Conservation (phyloP, 495 filamentous ascomycete species). For the Podospora pseudocomata region DNA sequence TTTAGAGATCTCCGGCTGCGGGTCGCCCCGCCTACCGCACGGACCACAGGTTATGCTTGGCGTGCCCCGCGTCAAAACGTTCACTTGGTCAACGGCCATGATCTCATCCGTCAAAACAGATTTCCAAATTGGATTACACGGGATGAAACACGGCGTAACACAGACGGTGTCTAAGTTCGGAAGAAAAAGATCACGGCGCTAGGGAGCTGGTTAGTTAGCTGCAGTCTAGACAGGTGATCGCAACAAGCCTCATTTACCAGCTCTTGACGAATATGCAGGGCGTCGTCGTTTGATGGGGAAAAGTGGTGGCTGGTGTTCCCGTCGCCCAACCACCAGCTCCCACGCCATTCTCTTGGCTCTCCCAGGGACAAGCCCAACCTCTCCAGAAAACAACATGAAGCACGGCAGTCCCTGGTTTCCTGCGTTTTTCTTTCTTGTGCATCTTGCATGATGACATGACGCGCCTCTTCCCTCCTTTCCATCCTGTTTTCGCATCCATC, state of each 20-base stretch:
- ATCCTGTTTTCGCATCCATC: slow-evolving; percentile 21
- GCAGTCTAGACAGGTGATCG: neutral
- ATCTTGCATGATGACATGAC: slow-evolving; percentile 16
- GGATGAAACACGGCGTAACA: neutral
- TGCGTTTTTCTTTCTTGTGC: slow-evolving; percentile 20
- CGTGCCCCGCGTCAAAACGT: neutral
- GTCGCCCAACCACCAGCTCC: slow-evolving; percentile 9
- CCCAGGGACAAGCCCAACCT: slow-evolving; percentile 18
- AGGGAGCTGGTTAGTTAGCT: neutral
- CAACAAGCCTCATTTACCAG: neutral
- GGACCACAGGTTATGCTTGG: neutral
- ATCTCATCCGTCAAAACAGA: neutral
- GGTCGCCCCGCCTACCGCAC: neutral
- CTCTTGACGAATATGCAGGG: neutral
- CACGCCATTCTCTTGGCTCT: neutral
- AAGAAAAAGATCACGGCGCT: neutral
- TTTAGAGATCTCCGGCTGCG: too few species aligned
- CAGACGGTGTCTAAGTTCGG: neutral
- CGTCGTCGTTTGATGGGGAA: slow-evolving; percentile 7
- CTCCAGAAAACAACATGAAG: slow-evolving; percentile 3
- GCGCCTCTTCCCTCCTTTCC: slow-evolving; percentile 22
- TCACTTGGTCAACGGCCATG: neutral
- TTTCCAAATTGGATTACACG: neutral
- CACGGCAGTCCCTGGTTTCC: neutral
- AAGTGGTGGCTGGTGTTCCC: slow-evolving; percentile 18